A percentile compares a stretch with the other conserved stretches of the same genome.
Evolutionary conservation across 1,284 basidiomycete genomes (phyloP).

Genomic region (Sanghuangporus sanghuang): DNA sequence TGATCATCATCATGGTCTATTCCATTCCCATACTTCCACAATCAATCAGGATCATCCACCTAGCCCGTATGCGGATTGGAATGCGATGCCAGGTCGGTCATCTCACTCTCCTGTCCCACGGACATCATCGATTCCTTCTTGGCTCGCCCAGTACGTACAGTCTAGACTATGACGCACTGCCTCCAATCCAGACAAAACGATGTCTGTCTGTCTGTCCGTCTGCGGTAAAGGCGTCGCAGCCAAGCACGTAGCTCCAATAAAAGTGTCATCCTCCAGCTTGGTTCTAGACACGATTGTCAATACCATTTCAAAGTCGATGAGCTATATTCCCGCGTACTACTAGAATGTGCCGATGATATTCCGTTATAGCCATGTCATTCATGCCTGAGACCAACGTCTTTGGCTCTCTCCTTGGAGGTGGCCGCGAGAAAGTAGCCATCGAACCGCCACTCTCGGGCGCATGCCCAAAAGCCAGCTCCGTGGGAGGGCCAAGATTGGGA

Average conservation of each 20-base stretch:
- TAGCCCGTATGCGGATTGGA: too few relatives aligned
- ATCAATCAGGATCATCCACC: too few relatives aligned
- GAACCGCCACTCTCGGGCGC: constrained; percentile 8
- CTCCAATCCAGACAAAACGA: too few relatives aligned
- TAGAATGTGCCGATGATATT: not conserved
- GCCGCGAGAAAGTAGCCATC: constrained; percentile 29
- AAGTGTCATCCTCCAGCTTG: not conserved
- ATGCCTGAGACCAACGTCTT: not conserved
- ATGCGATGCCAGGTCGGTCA: too few relatives aligned
- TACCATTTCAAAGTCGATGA: not conserved
- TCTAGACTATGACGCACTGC: too few relatives aligned
- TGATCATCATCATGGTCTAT: too few relatives aligned
- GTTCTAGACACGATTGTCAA: not conserved
- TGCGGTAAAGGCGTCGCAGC: too few relatives aligned
- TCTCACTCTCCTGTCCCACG: too few relatives aligned
- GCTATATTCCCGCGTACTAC: not conserved
- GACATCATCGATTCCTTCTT: too few relatives aligned
- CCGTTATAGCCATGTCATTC: not conserved
- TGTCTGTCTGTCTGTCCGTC: too few relatives aligned
- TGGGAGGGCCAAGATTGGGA: constrained; percentile 15
- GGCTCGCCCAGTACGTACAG: too few relatives aligned
- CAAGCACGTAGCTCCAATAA: not conserved
- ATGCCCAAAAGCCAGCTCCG: constrained; percentile 20
- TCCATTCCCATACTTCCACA: too few relatives aligned
- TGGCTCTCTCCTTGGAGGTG: constrained; percentile 23